Conservation (phyloP, 2,329 filamentous ascomycete species). For the Curvularia lunata region DNA sequence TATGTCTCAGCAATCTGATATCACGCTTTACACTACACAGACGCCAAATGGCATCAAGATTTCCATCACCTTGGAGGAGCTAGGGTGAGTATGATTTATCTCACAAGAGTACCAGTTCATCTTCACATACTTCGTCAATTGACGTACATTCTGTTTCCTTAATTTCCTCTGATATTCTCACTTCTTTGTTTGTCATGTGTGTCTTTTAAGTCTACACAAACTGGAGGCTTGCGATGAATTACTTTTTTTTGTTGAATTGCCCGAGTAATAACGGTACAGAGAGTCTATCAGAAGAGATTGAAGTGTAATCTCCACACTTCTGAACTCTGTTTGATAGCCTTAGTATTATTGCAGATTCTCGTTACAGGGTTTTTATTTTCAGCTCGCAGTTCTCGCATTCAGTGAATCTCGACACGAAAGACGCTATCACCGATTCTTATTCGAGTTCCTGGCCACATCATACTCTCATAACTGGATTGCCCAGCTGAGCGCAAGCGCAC, state of each 20-base stretch:
- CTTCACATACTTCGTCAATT: background rate
- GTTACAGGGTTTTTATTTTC: background rate
- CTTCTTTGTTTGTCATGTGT: background rate
- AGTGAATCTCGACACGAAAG: background rate
- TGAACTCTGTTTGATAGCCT: background rate
- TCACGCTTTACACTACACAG: conserved; percentile 80
- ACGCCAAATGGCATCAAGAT: conserved; percentile 93
- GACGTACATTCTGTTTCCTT: background rate
- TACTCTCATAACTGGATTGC: background rate
- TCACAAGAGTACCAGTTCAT: background rate
- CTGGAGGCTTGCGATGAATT: background rate
- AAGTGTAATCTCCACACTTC: background rate
- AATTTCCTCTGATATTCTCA: background rate
- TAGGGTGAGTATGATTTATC: conserved; percentile 57
- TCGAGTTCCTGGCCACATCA: background rate
- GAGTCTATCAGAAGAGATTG: background rate
- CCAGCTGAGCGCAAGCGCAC: background rate
- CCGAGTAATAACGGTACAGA: background rate
- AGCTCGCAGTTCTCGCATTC: background rate
- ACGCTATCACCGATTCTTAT: background rate
- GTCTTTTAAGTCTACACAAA: background rate
- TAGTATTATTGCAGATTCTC: background rate
- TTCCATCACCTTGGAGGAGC: conserved; percentile 84
- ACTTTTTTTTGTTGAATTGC: background rate
- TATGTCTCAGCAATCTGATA: conserved; percentile 59